A percentile compares a stretch with the other conserved stretches of the same genome.
Conservation (phyloP, 2,329 filamentous ascomycete genomes). For the Sporothrix mexicana region DNA sequence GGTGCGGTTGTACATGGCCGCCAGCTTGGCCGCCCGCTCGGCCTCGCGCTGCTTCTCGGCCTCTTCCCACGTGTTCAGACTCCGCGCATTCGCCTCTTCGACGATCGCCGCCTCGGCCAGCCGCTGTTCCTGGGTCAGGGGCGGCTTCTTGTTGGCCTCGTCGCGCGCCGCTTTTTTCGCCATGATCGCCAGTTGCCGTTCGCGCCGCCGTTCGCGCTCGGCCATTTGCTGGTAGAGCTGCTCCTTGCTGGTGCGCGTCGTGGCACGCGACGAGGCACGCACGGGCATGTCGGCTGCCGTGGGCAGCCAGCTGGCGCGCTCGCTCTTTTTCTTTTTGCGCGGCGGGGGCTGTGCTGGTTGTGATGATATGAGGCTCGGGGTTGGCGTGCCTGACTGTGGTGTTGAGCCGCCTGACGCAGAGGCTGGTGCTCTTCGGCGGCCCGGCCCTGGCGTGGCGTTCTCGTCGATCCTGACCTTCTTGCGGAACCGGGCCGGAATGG, state of each 20-base stretch:
- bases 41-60: constrained; percentile 88
- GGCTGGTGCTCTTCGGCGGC: constrained; percentile 44
- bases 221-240: constrained; percentile 73
- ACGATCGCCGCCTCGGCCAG: constrained; percentile 81
- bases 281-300: constrained; percentile 61
- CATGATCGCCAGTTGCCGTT: constrained; percentile 73
- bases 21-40: constrained; percentile 79
- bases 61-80: constrained; percentile 90
- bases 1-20: constrained; percentile 84
- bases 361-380: constrained; percentile 40
- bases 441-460: constrained; percentile 37
- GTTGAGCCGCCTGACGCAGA: constrained; percentile 33
- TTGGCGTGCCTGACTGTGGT: constrained; percentile 43
- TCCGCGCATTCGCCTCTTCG: constrained; percentile 87
- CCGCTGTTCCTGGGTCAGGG: constrained; percentile 86
- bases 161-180: constrained; percentile 72
- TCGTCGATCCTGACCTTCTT: constrained; percentile 75
- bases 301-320: constrained; percentile 64
- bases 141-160: constrained; percentile 75
- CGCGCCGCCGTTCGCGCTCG: constrained; percentile 71
- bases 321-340: constrained; percentile 68
- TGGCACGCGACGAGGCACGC: constrained; percentile 63
- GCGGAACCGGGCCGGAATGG: constrained; percentile 70
- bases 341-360: constrained; percentile 46
- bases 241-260: constrained; percentile 65